Evolutionary conservation across 1,139 yeast genomes (phyloP).

Genomic region (Geotrichum bryndzae): DNA sequence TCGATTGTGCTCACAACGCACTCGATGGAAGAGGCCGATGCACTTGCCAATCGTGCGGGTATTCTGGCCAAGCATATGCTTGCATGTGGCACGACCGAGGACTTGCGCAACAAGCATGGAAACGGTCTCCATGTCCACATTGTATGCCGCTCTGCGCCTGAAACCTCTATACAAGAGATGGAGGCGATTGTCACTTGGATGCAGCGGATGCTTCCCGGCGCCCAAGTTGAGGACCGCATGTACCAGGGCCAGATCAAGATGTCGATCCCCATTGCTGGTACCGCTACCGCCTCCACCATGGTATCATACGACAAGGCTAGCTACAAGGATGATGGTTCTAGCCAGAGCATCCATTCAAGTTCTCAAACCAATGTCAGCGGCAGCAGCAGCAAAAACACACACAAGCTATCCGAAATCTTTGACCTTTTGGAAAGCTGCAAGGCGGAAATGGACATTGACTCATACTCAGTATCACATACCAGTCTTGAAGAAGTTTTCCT

Average conservation of each 20-base stretch:
- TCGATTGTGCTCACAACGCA: conserved; percentile 37
- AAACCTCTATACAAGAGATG: conserved; percentile 28
- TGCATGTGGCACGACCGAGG: conserved; percentile 34
- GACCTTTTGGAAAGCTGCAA: conserved; percentile 28
- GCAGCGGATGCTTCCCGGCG: conserved; percentile 23
- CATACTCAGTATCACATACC: conserved; percentile 33
- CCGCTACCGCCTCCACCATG: not conserved
- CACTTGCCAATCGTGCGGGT: conserved; percentile 36
- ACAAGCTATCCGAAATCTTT: conserved; percentile 26
- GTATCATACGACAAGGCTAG: not conserved
- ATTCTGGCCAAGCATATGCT: conserved; percentile 32
- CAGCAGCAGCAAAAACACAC: not conserved
- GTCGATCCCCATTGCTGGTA: conserved; percentile 24
- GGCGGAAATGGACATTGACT: conserved; percentile 26
- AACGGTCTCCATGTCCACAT: conserved; percentile 31
- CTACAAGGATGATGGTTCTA: not conserved
- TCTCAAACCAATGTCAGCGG: conserved; percentile 1
- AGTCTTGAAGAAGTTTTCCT: conserved; percentile 36
- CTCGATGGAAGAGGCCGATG: conserved; percentile 40
- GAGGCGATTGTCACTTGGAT: conserved; percentile 23
- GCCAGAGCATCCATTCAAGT: not conserved
- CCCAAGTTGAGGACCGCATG: conserved; percentile 29
- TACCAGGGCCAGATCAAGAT: conserved; percentile 35
- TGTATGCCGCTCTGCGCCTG: conserved; percentile 30
- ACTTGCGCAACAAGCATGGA: conserved; percentile 30